Percentiles rank a stretch among this genome's conserved stretches.
Conservation (phyloP, 306 rosid species). For the Vigna mungo region DNA sequence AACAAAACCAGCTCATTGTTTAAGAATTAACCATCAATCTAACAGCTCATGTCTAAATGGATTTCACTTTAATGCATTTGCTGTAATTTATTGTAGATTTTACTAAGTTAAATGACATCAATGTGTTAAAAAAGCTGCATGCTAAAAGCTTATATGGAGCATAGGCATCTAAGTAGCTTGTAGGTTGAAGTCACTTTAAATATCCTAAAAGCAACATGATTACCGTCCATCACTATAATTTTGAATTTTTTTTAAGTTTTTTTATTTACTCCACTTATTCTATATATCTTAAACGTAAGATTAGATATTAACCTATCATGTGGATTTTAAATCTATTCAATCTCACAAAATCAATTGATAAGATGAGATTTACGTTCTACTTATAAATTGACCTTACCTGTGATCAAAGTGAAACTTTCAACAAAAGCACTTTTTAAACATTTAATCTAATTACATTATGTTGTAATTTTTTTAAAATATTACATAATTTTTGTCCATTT, state of each 20-base stretch:
- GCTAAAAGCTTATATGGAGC: conserved; percentile 25
- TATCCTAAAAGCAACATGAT: conserved; percentile 5
- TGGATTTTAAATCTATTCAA: no score
- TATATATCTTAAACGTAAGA: no score
- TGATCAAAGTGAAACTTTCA: no score
- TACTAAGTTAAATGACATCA: background rate
- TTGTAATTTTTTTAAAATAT: no score
- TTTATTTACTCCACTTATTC: no score
- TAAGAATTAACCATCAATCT: background rate
- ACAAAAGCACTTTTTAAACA: no score
- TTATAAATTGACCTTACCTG: no score
- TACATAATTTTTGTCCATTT: no score
- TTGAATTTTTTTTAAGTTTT: background rate
- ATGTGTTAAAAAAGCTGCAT: conserved; percentile 4
- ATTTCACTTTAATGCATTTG: background rate
- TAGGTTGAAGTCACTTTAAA: conserved; percentile 4
- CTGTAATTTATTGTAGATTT: background rate
- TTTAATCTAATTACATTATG: no score
- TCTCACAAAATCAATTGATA: no score
- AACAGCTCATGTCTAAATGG: background rate
- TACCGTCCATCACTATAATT: conserved; percentile 22
- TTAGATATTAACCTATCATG: no score
- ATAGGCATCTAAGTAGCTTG: background rate
- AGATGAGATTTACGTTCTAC: no score
- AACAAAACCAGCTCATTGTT: conserved; percentile 6